phyloP scores from a whole-genome alignment of 106 monocot species.

The Acanthochlamys bracteata region DNA sequence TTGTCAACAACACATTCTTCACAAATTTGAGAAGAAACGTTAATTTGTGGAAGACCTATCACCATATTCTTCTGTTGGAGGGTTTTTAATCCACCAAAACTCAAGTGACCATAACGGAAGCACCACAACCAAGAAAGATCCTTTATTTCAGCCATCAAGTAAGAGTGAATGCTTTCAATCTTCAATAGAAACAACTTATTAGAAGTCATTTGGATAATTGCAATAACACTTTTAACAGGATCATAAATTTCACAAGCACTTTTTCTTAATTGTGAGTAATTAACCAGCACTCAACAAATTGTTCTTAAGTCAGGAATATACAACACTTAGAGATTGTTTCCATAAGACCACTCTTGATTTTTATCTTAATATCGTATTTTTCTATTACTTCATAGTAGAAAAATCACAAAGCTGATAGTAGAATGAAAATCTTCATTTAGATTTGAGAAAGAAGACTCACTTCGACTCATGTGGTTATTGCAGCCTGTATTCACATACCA shows the following conservation, averaged over 20 bases:
- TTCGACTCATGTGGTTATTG: constrained; percentile 6
- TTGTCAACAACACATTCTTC: constrained; percentile 11
- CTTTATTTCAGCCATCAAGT: not conserved
- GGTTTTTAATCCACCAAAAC: constrained; percentile 7
- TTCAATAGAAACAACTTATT: constrained; percentile 5
- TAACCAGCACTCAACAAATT: constrained; percentile 17
- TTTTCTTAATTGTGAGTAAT: not conserved
- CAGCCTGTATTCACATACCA: constrained; percentile 14
- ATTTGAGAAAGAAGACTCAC: constrained; percentile 10
- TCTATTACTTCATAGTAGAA: constrained; percentile 4
- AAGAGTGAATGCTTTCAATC: not conserved
- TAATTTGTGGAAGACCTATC: constrained; percentile 2
- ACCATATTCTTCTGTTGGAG: constrained; percentile 8
- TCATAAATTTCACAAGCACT: constrained; percentile 6
- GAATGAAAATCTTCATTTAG: constrained; percentile 20
- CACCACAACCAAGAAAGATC: not conserved
- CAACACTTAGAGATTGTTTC: constrained; percentile 11
- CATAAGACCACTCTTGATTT: constrained; percentile 6
- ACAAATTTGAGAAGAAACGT: not conserved
- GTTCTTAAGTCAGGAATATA: constrained; percentile 7
- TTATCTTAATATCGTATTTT: constrained; percentile 13
- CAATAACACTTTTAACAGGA: not conserved
- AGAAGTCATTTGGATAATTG: constrained; percentile 3
- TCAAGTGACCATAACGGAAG: constrained; percentile 10
- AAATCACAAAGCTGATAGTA: constrained; percentile 13